Conservation (phyloP, 305 asterid species). For the Fraxinus paxiana region DNA sequence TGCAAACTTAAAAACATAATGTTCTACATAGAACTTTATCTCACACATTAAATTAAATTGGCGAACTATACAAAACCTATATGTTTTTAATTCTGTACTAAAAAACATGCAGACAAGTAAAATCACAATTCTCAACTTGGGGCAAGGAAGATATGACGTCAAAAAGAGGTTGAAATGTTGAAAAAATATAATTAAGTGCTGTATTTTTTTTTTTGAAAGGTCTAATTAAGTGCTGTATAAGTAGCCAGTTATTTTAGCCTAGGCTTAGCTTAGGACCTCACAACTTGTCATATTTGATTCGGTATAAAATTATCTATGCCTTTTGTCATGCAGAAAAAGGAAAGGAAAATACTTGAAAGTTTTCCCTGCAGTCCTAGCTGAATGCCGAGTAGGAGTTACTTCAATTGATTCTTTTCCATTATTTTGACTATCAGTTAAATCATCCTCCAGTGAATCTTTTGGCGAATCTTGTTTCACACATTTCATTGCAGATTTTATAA, state of each 20-base stretch:
- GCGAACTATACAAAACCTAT: neutral
- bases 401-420: constrained; percentile 36
- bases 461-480: constrained; percentile 41
- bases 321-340: constrained; percentile 18
- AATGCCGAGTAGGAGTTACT: constrained; percentile 66
- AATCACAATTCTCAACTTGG: neutral
- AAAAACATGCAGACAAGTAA: neutral
- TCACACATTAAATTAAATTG: neutral
- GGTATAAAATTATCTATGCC: neutral
- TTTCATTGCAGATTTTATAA: constrained; percentile 33
- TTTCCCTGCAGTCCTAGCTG: constrained; percentile 70
- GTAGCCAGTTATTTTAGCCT: constrained; percentile 15
- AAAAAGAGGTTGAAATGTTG: neutral
- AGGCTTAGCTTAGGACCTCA: neutral
- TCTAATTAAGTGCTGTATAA: neutral
- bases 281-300: neutral
- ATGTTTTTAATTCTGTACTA: neutral
- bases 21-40: neutral
- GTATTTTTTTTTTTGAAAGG: too few relatives aligned
- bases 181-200: neutral
- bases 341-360: constrained; percentile 44
- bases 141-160: constrained; percentile 9
- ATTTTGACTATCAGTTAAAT: constrained; percentile 44
- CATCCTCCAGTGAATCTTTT: constrained; percentile 41
- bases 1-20: neutral